A percentile compares a stretch with the other conserved stretches of the same genome.
Evolutionary conservation across 371 early-diverging fungal genomes (phyloP).

Genomic region (Apophysomyces ossiformis): DNA sequence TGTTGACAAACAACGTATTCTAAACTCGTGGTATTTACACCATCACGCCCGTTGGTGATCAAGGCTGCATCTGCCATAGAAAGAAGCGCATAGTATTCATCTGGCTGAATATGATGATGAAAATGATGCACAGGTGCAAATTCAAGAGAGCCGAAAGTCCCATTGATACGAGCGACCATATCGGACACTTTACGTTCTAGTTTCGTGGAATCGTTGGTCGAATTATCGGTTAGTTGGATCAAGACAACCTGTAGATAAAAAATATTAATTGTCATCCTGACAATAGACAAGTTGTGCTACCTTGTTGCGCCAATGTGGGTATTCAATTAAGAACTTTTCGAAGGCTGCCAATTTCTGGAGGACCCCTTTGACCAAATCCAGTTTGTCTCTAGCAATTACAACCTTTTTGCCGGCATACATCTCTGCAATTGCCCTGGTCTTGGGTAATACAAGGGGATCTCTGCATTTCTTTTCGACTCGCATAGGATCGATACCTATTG

Average conservation of each 20-base stretch:
- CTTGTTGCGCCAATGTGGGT: conserved; percentile 89
- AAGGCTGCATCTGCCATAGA: conserved; percentile 95
- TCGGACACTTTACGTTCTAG: conserved; percentile 88
- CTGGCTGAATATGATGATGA: conserved; percentile 92
- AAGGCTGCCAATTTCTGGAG: conserved; percentile 95
- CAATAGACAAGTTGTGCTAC: conserved; percentile 74
- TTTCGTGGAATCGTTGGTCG: conserved; percentile 56
- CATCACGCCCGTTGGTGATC: conserved; percentile 97
- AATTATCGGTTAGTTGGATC: conserved; percentile 80
- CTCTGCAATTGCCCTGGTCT: conserved; percentile 78
- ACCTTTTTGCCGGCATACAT: conserved; percentile 94
- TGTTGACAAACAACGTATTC: conserved; percentile 98
- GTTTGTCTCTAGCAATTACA: conserved; percentile 97
- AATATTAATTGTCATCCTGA: conserved; percentile 85
- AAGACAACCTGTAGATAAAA: conserved; percentile 66
- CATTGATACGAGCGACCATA: conserved; percentile 91
- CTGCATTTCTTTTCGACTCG: conserved; percentile 88
- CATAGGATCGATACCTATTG: conserved; percentile 97
- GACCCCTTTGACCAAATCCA: conserved; percentile 98
- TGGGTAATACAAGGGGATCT: conserved; percentile 65
- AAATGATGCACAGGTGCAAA: conserved; percentile 93
- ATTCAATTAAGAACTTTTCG: conserved; percentile 86
- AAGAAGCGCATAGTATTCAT: conserved; percentile 95
- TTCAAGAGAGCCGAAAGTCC: conserved; percentile 90
- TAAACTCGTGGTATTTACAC: conserved; percentile 99